Evolutionary conservation across 2,329 filamentous ascomycete genomes (phyloP), one percentile per base, ranked within the genome.

Genomic region (Colletotrichum magnum): DNA sequence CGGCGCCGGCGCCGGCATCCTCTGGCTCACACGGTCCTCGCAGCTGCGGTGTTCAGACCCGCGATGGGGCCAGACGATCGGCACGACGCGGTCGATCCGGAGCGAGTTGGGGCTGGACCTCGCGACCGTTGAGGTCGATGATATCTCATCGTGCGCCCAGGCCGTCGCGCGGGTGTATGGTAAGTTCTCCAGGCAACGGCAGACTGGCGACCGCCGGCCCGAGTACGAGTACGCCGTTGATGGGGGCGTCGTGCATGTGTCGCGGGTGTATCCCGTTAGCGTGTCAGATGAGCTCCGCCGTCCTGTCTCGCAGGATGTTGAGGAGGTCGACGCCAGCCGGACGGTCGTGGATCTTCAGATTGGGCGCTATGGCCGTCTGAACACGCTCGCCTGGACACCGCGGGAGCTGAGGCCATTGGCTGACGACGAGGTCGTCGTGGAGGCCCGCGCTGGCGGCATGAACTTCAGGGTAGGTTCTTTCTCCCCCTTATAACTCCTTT

Each of bases 401-500:
- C 32, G 24, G 26, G 5, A 15, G 15, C 10, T 15, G 7, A 18
- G 21, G 2, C 9, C 10, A 3, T 47, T 68, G 7, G 21, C n/a
- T 0, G 21, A 26, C 13, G 68, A 61, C 10, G 36, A 70, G 7
- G 52, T 68, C n/a, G 18, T 67, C 18, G 18, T 69, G 9, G 56
- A 60, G 7, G 51, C 57, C 1, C 57, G 51, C 24, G 51, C 62
- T 12, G 57, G 53, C 15, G 67, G 67, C 12, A 60, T 69, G 62
- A 69, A 67, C 36, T 69, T 60, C 36, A 69, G 48, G 61, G 66
- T 65, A 16, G 6, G 53, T 36, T 6, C 3, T 10, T 4, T 36
- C 32, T 52, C 32, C 58, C 83, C 65, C 71, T 80, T 5, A 69
- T 80, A 10, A 72, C 75, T 5, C 4, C 41, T 9, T 26, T 5